phyloP scores from a whole-genome alignment of 1,284 basidiomycete species.

The Schizophyllum commune region DNA sequence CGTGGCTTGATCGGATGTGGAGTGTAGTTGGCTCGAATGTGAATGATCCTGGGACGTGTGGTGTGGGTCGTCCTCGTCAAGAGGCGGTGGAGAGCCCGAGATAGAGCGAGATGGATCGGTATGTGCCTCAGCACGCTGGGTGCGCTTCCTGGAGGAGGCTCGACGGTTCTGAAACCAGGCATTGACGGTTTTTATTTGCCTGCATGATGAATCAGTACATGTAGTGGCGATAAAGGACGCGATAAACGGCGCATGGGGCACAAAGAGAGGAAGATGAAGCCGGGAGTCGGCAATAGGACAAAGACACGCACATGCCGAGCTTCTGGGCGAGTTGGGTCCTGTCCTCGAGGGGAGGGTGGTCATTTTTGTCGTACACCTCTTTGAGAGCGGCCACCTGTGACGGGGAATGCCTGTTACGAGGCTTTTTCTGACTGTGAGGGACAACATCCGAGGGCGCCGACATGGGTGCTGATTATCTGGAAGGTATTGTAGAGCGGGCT shows the following conservation, averaged over 20 bases:
- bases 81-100: conserved; percentile 24
- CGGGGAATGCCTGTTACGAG: conserved; percentile 66
- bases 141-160: conserved; percentile 69
- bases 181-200: conserved; percentile 77
- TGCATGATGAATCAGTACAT: conserved; percentile 19
- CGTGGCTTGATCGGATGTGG: conserved; percentile 23
- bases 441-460: conserved; percentile 21
- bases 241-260: conserved; percentile 3
- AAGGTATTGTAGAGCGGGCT: neutral
- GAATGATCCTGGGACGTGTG: conserved; percentile 26
- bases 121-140: conserved; percentile 24
- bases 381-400: conserved; percentile 66
- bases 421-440: conserved; percentile 46
- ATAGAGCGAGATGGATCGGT: conserved; percentile 23
- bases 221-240: neutral
- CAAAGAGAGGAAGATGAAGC: conserved; percentile 15
- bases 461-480: conserved; percentile 1
- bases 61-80: conserved; percentile 38
- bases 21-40: neutral
- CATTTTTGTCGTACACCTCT: conserved; percentile 65
- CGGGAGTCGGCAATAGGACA: conserved; percentile 4
- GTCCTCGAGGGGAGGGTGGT: conserved; percentile 65
- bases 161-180: conserved; percentile 82
- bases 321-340: neutral
- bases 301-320: neutral